Base-by-base conservation (phyloP, 768 basidiomycete species). In the Russula sp. region DNA sequence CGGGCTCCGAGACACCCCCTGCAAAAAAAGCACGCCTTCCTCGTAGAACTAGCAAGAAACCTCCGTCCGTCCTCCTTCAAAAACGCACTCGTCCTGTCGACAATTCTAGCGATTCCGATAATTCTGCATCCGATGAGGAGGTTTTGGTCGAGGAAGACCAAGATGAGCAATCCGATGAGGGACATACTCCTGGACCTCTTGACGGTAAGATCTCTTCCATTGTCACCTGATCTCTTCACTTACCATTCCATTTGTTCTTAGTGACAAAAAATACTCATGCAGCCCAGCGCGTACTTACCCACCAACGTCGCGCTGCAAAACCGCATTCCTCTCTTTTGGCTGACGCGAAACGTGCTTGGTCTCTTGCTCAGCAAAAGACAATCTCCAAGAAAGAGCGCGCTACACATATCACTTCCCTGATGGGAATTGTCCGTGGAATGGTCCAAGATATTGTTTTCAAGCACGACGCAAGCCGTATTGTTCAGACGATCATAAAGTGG, bases 401-500 rank as follows among this genome's bases (percentile, higher is more conserved):
- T 66, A 84, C 85, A 68, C 85, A 92, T 54, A 77, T 96, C 62
- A 77, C 80, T 51, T 82, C 84, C 32, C 80, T 98, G 9, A 91
- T 93, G 84, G 75, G 78, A 35, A 79, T 87, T 50, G 84, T 94
- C 22, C 83, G 88, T 22, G 93, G 92, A 5, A 85, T 86, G 67
- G 85, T 96, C 49, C 86, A 86, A 63, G 93, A 94, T 37, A 85
- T 96, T 42, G 87, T 90, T 2, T 82, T 91, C 71, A 96, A 94
- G 73, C 94, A 96, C 70, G 93, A 96, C 73, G 93, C 92, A 8
- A 93, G 91, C 70, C 83, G 87, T 66, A 92, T 92, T 64, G 83
- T 90, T 22, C 88, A 90, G 72, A 89, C 85, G 0, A 77, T 89
- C 13, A 88, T 96, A 53, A 94, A 90, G 70, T 84, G 88, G 63